These are phyloP conservation scores for Rhizophora mangle DNA, from an alignment of 345 rosid species.

Conservation along the genomic window DNA sequence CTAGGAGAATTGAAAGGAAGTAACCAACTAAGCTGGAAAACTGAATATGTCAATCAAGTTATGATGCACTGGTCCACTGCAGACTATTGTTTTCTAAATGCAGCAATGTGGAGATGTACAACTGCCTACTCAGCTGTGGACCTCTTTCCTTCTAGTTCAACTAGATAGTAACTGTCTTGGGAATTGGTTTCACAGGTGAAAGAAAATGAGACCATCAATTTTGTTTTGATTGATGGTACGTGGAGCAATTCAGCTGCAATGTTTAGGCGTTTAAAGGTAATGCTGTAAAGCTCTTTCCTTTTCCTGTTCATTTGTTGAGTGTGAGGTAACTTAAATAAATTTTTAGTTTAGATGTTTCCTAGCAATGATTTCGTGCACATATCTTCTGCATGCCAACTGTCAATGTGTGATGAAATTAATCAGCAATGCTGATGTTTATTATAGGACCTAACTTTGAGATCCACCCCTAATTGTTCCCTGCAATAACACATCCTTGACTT, in stretches of 20 bases:
- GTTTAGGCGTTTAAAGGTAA: slow-evolving; percentile 89
- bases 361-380: not conserved
- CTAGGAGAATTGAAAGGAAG: too few relatives aligned
- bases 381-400: too few relatives aligned
- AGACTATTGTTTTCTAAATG: too few relatives aligned
- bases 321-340: not conserved
- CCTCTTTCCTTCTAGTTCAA: slow-evolving; percentile 14
- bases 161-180: slow-evolving; percentile 20
- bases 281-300: not conserved
- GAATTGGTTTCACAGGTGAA: slow-evolving; percentile 41
- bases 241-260: slow-evolving; percentile 98
- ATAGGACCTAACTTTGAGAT: too few relatives aligned
- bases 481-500: too few relatives aligned
- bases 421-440: not conserved
- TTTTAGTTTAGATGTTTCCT: not conserved
- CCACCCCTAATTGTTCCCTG: too few relatives aligned
- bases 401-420: not conserved
- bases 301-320: not conserved
- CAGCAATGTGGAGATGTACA: too few relatives aligned
- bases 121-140: slow-evolving; percentile 6
- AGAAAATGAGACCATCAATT: slow-evolving; percentile 50
- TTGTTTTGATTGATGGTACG: slow-evolving; percentile 87
- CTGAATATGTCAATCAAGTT: too few relatives aligned
- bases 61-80: too few relatives aligned
- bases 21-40: too few relatives aligned